Base-by-base conservation (phyloP, 1,284 basidiomycete species). In the Microbotryum violaceum region DNA sequence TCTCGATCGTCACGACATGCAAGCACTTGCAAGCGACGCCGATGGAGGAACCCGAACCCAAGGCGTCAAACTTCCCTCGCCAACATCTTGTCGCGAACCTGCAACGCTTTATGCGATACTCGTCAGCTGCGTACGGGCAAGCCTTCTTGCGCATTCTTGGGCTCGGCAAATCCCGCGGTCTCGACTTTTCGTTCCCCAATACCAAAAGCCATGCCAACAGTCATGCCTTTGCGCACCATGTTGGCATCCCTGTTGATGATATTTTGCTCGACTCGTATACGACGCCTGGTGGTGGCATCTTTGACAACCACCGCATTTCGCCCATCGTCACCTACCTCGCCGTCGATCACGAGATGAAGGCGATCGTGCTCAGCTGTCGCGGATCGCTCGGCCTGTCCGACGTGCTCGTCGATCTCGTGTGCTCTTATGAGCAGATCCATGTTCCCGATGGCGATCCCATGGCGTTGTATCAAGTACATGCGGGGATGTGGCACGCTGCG, bases 321-420 rank as follows among this genome's bases (percentile, higher is more conserved):
- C 78, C 78, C 0, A 72, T 81, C 45, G 60, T 64, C 42, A 60
- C 60, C 46, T 65, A 62, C 21, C 74, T 81, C 33, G 76, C 78
- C 2, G 75, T 80, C 27, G 79, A 80, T 60, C 78, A 80, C 61
- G 69, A 71, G 2, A 63, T 75, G 23, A 69, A 77, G 62, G 76
- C 79, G 0, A 73, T 70, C 47, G 58, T 67, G 23, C 73, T 75
- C 18, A 78, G 78, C 16, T 81, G 79, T 63, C 74, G 79, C 12
- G 79, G 79, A 6, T 80, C 79, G 2, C 73, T 81, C 44, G 75
- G 77, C 1, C 71, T 81, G 1, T 78, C 77, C 14, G 80, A 81
- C 66, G 75, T 81, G 18, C 74, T 81, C n/a, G 77, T 79, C 48
- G 80, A 81, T 64, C 73, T 81, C 4, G 80, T 78, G 0, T 80